Base-by-base conservation (phyloP, 176 grass and related monocot genomes). In the Aegilops bicornis region DNA sequence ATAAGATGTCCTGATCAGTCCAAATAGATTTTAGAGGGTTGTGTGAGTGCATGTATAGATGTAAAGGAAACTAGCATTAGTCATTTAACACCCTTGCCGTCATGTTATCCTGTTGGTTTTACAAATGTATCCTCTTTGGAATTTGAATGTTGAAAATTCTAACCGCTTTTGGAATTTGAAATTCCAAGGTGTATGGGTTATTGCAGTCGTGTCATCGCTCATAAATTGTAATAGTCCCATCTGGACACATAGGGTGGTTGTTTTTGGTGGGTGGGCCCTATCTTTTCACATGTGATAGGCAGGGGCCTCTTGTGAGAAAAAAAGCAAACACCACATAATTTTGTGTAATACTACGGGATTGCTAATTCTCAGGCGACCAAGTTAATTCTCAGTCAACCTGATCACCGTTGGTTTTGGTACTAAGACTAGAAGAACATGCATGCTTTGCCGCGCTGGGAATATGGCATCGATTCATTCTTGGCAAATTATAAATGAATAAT, bases 21-120 rank as follows among this genome's bases (percentile, higher is more conserved):
- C 22, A 79, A 74, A 84, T 65, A 65, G 59, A 48, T 58, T 79
- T 77, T 79, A 87, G 74, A 87, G 75, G 54, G 17, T 71, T 62
- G 1, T 56, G 69, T 78, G 40, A 31, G 54, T 35, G 31, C 19
- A 87, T 64, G 6, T 83, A 67, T 74, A 91, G 80, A 90, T 90
- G 84, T 66, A 58, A 80, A 87, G 40, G 60, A 91, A 87, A 25
- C 58, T 6, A 42, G 17, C 31, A 80, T 45, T 24, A 33, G 10
- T 15, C 35, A 50, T 59, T 29, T 63, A 35, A 63, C 74, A 63
- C 64, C 4, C 40, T 67, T 48, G 30, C 29, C 29, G 37, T 52
- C 29, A 64, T 25, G 29, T 36, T 50, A 12, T 7, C 3, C n/a
- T 81, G 24, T 6, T 4, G 19, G 48, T 25, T 27, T 45, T 71